phyloP scores from a whole-genome alignment of 2,329 filamentous ascomycete species.

The Ophiostoma piceae region DNA sequence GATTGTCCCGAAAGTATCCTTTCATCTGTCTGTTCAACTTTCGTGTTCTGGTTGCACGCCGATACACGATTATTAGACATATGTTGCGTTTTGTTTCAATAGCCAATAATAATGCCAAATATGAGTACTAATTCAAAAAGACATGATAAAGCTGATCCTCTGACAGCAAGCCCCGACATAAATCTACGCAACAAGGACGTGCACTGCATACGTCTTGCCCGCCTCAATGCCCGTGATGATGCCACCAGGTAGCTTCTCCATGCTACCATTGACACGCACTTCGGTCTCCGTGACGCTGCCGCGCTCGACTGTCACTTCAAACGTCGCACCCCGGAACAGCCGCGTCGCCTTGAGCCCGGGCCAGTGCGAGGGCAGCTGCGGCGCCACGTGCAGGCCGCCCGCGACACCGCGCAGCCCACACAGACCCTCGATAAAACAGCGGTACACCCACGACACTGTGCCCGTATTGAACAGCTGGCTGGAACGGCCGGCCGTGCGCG shows the following conservation, averaged over 20 bases:
- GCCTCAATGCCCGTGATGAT: not conserved
- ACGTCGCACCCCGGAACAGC: slow-evolving; percentile 47
- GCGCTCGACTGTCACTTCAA: slow-evolving; percentile 40
- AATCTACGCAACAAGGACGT: slow-evolving; percentile 89
- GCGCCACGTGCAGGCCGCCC: not conserved
- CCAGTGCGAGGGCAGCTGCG: slow-evolving; percentile 35
- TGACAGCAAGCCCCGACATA: too few species aligned
- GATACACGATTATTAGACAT: too few species aligned
- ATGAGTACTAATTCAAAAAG: too few species aligned
- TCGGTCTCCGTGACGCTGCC: not conserved
- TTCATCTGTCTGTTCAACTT: too few species aligned
- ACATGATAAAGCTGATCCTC: too few species aligned
- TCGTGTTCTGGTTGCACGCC: too few species aligned
- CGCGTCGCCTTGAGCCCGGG: slow-evolving; percentile 42
- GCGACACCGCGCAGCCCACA: slow-evolving; percentile 46
- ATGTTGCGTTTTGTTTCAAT: too few species aligned
- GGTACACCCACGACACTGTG: slow-evolving; percentile 53
- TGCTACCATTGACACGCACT: not conserved
- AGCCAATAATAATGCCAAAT: too few species aligned
- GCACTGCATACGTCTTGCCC: slow-evolving; percentile 39
- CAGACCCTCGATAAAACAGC: slow-evolving; percentile 51
- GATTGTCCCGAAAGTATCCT: too few species aligned
- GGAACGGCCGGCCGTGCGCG: slow-evolving; percentile 50
- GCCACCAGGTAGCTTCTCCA: not conserved
- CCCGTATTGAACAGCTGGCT: slow-evolving; percentile 56